Evolutionary conservation across 2,329 filamentous ascomycete genomes (phyloP), one percentile per base, ranked within the genome.

Genomic region (Neofusicoccum sp.): DNA sequence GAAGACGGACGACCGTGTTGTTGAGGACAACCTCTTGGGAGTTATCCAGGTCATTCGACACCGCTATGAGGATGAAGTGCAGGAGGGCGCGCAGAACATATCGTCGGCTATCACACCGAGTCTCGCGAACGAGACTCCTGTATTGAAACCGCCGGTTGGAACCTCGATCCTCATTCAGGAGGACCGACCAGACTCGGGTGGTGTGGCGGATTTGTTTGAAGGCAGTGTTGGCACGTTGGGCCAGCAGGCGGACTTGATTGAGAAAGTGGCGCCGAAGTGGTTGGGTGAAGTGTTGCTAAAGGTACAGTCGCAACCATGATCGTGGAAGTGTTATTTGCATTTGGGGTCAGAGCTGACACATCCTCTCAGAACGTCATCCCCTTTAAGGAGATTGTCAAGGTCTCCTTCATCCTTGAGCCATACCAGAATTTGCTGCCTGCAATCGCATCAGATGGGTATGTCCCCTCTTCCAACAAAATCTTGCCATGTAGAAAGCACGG

Each of bases 331-430:
- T 44, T 12, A 33, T 39, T 22, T 22, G 22, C 22, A 22, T 22
- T 22, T 22, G 22, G 22, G 22, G 22, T 22, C 22, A 22, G 22
- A 22, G 22, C 44, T 61, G 48, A 48, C 50, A 3, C 9, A 56
- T 54, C 9, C 45, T 44, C 14, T 3, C 28, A 92, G 81, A 97
- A 97, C 74, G 84, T 87, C 73, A 86, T 92, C 7, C 92, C 93
- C 0, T 78, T 84, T 64, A 98, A 98, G 79, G 95, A 98, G n/a
- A 88, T 93, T 1, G 87, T 94, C 69, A 99, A 99, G 82, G 89
- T 98, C n/a, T 93, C 92, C 3, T 99, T 99, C 72, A 85, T 97
- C 14, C 82, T 99, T 29, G 87, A 95, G 69, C 93, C 95, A 0
- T 93, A 86, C 79, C 84, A 91, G 70, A 89, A 92, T 67, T 79